Base-by-base conservation (phyloP, 2,329 filamentous ascomycete species). In the Sporothrix pallida region DNA sequence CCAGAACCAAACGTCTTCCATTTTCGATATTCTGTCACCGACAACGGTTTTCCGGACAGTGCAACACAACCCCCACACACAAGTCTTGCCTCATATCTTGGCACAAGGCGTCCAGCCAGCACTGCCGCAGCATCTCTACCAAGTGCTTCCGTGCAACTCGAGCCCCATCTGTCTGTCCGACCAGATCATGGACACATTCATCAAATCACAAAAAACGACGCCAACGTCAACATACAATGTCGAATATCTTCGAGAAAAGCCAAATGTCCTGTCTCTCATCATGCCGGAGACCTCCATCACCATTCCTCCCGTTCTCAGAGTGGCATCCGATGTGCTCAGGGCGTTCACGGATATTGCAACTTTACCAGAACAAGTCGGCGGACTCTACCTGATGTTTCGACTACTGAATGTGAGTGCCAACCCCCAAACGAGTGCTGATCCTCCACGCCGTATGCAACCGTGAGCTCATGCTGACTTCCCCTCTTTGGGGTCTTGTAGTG, bases 91-190 rank as follows among this genome's bases (percentile, higher is more conserved):
- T 15, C 56, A 62, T 13, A 44, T 37, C 31, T 26, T 12, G 31
- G 17, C 58, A 3, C 58, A 37, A 62, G 65, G 46, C 12, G n/a
- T n/a, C 6, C 44, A 26, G 65, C 65, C n/a, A 10, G 20, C 46
- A 15, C 46, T 69, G 23, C 65, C 65, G 23, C 65, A 69, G 46
- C 65, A 42, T 23, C 48, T 69, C 17, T 69, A 37, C 65, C 46
- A 69, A 23, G 46, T 54, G 13, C 65, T 69, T 12, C 65, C 65
- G 3, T 69, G 65, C 65, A 69, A 69, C 44, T 69, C 65, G 12
- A 37, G 26, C 9, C 65, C 65, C 1, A 23, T 54, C 13, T 69
- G 65, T n/a, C 65, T 69, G 2, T 52, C 46, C 1, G 65, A 69
- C 26, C 65, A 69, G 65, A 69, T 69, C 20, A 37, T 69, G 23